phyloP scores from a whole-genome alignment of 2,329 filamentous ascomycete species.

The Sporothrix mexicana region DNA sequence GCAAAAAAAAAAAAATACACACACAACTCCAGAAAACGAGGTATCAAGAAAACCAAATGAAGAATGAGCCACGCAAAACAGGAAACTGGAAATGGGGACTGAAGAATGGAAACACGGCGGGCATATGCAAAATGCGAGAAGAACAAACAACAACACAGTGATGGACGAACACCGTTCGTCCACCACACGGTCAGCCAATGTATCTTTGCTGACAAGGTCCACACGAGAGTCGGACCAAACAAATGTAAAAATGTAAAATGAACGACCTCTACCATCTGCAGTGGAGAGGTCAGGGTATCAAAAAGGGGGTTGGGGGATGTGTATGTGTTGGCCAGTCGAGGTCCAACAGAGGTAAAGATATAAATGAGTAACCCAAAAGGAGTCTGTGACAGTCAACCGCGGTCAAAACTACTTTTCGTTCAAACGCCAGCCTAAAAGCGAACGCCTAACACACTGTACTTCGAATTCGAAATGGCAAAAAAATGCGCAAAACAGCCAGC shows the following conservation, averaged over 20 bases:
- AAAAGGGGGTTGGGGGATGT: background rate
- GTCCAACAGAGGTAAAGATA: background rate
- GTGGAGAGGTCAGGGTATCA: slow-evolving; percentile 13
- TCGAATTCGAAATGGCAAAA: slow-evolving; percentile 18
- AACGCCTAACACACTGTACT: slow-evolving; percentile 41
- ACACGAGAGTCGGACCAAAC: background rate
- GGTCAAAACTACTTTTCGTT: background rate
- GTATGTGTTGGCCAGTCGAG: background rate
- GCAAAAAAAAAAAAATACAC: background rate
- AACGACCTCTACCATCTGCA: background rate
- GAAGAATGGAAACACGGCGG: background rate
- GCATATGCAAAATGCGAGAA: background rate
- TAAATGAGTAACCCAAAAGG: background rate
- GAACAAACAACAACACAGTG: slow-evolving; percentile 4
- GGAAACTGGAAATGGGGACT: background rate
- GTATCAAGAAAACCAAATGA: background rate
- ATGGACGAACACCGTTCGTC: background rate
- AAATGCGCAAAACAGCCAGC: slow-evolving; percentile 36
- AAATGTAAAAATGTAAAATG: background rate
- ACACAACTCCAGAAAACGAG: background rate
- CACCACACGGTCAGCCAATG: slow-evolving; percentile 10
- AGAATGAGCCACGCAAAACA: background rate
- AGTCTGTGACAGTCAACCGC: background rate
- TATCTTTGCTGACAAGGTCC: slow-evolving; percentile 1
- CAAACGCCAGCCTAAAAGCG: slow-evolving; percentile 27